A percentile compares a stretch with the other conserved stretches of the same genome.
Evolutionary conservation across 83 land plant species (phyloP).

Genomic region (Thuja plicata): DNA sequence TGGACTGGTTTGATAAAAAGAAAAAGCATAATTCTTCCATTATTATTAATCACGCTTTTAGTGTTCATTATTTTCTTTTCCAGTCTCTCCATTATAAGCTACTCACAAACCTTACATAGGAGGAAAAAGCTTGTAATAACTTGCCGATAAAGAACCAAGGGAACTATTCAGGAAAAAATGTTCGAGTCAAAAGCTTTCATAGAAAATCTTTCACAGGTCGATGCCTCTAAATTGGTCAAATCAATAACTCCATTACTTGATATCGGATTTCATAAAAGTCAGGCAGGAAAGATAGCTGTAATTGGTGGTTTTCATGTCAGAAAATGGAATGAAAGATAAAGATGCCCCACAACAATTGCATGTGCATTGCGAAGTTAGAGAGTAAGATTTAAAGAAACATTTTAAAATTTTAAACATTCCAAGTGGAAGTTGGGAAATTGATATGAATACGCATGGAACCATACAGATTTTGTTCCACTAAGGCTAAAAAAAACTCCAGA

Average conservation of each 20-base stretch:
- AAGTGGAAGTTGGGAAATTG: too few species aligned
- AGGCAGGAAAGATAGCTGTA: too few species aligned
- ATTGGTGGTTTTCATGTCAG: too few species aligned
- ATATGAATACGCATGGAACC: too few species aligned
- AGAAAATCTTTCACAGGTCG: slow-evolving; percentile 28
- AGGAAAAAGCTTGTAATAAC: neutral
- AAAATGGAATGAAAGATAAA: too few species aligned
- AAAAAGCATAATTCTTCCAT: neutral
- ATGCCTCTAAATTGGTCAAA: slow-evolving; percentile 41
- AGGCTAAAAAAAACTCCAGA: too few species aligned
- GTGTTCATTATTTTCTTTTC: neutral
- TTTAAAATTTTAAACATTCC: too few species aligned
- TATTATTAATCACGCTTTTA: neutral
- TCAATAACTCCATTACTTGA: slow-evolving; percentile 51
- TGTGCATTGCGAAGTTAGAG: too few species aligned
- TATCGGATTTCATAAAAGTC: slow-evolving; percentile 48
- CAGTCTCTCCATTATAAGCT: neutral
- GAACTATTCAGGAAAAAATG: neutral
- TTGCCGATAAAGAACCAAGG: neutral
- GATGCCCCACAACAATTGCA: too few species aligned
- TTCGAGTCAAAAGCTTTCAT: slow-evolving; percentile 9
- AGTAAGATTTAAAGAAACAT: too few species aligned
- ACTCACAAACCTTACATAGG: neutral
- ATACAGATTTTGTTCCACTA: too few species aligned
- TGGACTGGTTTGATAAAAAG: neutral